Evolutionary conservation across 495 filamentous ascomycete genomes (phyloP).

Genomic region (Penicillium coprophilum): DNA sequence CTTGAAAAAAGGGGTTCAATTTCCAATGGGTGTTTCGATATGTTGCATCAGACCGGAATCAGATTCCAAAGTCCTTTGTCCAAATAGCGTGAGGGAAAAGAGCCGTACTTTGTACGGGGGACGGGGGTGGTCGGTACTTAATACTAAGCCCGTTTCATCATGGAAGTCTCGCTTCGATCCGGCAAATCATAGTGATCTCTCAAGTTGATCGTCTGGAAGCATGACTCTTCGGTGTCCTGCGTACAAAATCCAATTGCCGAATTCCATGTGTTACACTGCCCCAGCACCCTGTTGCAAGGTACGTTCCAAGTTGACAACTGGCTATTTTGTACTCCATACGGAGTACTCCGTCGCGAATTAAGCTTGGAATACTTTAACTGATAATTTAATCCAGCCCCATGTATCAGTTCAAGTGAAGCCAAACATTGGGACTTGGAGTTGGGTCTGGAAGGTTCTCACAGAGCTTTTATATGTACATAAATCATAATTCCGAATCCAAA

Average conservation of each 20-base stretch:
- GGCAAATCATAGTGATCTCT: constrained; percentile 5
- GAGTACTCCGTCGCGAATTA: too few relatives aligned
- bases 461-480: too few relatives aligned
- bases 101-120: too few relatives aligned
- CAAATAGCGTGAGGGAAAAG: too few relatives aligned
- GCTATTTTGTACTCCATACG: neutral
- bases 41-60: neutral
- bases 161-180: neutral
- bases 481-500: neutral
- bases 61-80: neutral
- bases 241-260: neutral
- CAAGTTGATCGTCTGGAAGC: neutral
- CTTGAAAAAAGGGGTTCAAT: neutral
- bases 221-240: neutral
- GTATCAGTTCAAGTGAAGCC: neutral
- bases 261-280: neutral
- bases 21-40: neutral
- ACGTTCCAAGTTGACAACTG: neutral
- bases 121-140: neutral
- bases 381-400: neutral
- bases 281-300: neutral
- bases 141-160: neutral
- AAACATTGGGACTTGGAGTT: neutral
- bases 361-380: too few relatives aligned
- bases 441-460: neutral